Percentiles rank a stretch among this genome's conserved stretches.
Evolutionary conservation across 148 eudicot species (phyloP).

Genomic region (Vaccinium macrocarpon): DNA sequence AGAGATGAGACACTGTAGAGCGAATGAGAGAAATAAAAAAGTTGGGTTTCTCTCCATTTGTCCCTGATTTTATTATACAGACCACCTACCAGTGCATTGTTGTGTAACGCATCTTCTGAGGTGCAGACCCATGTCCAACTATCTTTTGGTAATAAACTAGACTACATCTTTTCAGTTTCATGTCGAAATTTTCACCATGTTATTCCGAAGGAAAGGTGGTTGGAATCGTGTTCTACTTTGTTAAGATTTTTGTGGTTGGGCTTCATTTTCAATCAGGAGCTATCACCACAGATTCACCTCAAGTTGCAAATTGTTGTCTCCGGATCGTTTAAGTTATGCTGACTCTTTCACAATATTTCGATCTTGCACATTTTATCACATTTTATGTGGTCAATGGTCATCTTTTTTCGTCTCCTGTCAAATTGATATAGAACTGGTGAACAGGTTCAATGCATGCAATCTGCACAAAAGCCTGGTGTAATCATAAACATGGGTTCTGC

Average conservation of each 20-base stretch:
- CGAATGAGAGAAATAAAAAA: neutral
- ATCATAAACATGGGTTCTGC: constrained; percentile 80
- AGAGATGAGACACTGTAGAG: neutral
- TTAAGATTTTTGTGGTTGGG: neutral
- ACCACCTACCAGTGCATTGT: neutral
- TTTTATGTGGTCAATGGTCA: constrained; percentile 7
- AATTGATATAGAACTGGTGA: constrained; percentile 3
- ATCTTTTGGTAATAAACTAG: constrained; percentile 7
- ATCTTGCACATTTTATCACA: neutral
- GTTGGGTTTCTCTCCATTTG: neutral
- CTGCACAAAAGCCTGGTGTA: constrained; percentile 65
- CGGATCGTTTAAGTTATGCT: neutral
- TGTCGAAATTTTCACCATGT: neutral
- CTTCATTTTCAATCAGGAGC: neutral
- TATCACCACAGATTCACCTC: neutral
- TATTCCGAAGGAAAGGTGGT: neutral
- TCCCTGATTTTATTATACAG: neutral
- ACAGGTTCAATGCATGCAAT: constrained; percentile 79
- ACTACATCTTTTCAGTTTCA: neutral
- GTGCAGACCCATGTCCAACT: neutral
- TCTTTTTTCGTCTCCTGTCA: neutral
- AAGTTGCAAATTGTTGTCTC: constrained; percentile 7
- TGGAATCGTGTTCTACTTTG: neutral
- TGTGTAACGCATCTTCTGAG: neutral
- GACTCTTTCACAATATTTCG: neutral